Evolutionary conservation across 169 alveolate species (phyloP).

Genomic region (Sarcocystis neurona): DNA sequence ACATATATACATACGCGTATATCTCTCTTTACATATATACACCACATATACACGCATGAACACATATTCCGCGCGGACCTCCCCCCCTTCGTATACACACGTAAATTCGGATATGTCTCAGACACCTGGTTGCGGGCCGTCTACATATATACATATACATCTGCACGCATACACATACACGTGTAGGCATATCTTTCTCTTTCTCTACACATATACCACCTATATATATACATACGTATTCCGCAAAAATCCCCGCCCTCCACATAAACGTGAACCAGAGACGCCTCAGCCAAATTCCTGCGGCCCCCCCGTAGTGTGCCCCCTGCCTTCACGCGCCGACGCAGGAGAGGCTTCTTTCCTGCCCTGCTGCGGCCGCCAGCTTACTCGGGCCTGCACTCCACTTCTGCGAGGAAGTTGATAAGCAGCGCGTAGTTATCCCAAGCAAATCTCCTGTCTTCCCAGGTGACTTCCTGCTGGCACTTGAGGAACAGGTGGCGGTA

Average conservation of each 20-base stretch:
- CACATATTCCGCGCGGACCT: neutral
- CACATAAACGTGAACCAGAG: neutral
- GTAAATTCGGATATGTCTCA: too few species aligned
- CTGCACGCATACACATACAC: neutral
- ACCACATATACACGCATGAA: neutral
- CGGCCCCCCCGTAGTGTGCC: too few species aligned
- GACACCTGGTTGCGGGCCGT: neutral
- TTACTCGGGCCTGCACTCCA: slow-evolving; percentile 50
- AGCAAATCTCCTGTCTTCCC: slow-evolving; percentile 78
- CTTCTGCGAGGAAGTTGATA: slow-evolving; percentile 73
- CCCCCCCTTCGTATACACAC: too few species aligned
- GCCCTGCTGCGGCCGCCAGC: neutral
- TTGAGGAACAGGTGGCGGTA: slow-evolving; percentile 82
- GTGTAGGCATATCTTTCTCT: neutral
- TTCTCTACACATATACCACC: neutral
- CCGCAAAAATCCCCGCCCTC: neutral
- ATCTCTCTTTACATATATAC: neutral
- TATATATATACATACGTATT: neutral
- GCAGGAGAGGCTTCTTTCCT: neutral
- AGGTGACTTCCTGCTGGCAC: slow-evolving; percentile 73
- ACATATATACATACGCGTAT: neutral
- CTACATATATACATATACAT: neutral
- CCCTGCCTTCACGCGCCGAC: too few species aligned
- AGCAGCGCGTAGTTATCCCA: slow-evolving; percentile 82
- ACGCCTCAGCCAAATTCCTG: neutral